Evolutionary conservation across 2,329 filamentous ascomycete species (phyloP), one percentile per base, ranked within the genome.

Genomic region (Metarhizium brunneum): DNA sequence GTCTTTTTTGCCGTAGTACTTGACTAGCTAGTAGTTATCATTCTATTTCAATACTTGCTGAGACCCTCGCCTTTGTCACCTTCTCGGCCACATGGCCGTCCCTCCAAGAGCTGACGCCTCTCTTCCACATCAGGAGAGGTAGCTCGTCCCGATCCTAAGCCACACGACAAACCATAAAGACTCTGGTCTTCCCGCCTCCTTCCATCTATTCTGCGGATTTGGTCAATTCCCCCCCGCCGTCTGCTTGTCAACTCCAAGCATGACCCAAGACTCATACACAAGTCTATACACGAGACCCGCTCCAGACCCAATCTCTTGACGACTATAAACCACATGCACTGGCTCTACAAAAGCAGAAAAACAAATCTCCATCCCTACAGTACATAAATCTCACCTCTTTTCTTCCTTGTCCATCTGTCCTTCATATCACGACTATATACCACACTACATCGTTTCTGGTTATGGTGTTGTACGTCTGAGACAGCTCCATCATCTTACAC

Each of bases 101-200:
- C 55, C 47, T 20, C 48, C 40, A 42, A 40, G 42, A 47, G 55
- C 55, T 57, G 52, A 54, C 55, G 48, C 38, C 40, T 53, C 42
- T 54, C 42, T 29, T 47, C 29, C 47, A 54, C 43, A 43, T 35
- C 18, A 54, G 30, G 48, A 52, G 29, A 32, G 18, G 43, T 40
- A 54, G 32, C 48, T 40, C 25, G 16, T 53, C 30, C 40, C n/a
- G 35, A 53, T 20, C n/a, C 14, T 14, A 32, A 48, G 52, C 42
- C 47, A 56, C 29, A n/a, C 48, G 32, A 18, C 52, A 45, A 54
- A 45, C 18, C 52, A 52, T 52, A 52, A 54, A 51, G 42, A 57
- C 42, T 32, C 40, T 52, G 29, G 11, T 13, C 48, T 36, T 29
- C 35, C 25, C 52, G 20, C 35, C 8, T 20, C 43, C 40, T 20